Percentiles rank a stretch among this genome's conserved stretches.
Conservation (phyloP, 371 early-diverging fungal genomes). For the Mortierella sp. region DNA sequence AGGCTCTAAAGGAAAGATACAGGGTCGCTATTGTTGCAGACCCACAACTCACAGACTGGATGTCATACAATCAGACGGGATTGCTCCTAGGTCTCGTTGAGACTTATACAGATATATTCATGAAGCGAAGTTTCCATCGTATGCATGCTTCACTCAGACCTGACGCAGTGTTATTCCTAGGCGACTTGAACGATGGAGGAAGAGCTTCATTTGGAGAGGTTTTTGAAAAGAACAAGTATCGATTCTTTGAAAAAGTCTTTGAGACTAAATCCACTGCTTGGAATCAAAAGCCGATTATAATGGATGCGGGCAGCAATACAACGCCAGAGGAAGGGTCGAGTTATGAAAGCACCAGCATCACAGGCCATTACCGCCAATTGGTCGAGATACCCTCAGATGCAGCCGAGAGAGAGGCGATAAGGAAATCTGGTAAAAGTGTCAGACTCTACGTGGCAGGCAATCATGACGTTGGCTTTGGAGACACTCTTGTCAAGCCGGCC, state of each 20-base stretch:
- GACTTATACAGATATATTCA: constrained; percentile 87
- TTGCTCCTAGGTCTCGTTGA: constrained; percentile 65
- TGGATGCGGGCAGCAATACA: constrained; percentile 9
- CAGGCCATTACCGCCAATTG: constrained; percentile 22
- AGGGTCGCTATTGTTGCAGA: constrained; percentile 81
- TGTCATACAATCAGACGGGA: constrained; percentile 75
- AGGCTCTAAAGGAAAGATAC: constrained; percentile 17
- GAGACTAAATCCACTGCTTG: constrained; percentile 22
- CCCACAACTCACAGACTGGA: constrained; percentile 93
- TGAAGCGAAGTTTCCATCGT: constrained; percentile 80
- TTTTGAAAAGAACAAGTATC: constrained; percentile 52
- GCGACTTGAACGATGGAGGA: constrained; percentile 94
- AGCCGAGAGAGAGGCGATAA: constrained; percentile 12
- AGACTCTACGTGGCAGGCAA: constrained; percentile 80
- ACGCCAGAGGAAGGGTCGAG: background rate
- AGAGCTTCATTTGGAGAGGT: constrained; percentile 76
- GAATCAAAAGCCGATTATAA: constrained; percentile 34
- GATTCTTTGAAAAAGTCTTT: constrained; percentile 43
- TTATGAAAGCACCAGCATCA: background rate
- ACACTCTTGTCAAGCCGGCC: constrained; percentile 66
- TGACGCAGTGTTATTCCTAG: constrained; percentile 77
- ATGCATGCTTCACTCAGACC: constrained; percentile 70
- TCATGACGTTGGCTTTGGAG: constrained; percentile 94
- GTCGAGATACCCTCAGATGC: constrained; percentile 12
- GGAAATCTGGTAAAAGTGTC: constrained; percentile 26